Conservation (phyloP, 176 grass and related monocot species). For the Pharus latifolius region DNA sequence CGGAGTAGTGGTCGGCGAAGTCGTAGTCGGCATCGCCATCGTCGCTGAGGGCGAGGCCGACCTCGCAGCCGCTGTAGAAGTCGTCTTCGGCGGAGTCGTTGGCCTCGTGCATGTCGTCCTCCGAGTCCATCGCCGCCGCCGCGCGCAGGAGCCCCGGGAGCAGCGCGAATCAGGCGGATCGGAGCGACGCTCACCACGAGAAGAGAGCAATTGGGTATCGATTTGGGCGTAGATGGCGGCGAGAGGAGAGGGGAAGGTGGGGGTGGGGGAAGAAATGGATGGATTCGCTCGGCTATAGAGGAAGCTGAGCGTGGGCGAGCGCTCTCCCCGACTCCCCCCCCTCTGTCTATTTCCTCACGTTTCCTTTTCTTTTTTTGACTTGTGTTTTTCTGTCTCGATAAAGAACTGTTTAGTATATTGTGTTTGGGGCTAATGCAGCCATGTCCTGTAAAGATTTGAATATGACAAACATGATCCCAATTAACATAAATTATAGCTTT, state of each 20-base stretch:
- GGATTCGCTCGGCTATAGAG: conserved; percentile 12
- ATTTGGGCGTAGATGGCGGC: background rate
- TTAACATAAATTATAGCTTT: too few relatives aligned
- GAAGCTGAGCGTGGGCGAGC: conserved; percentile 8
- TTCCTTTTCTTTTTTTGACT: background rate
- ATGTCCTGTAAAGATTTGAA: too few relatives aligned
- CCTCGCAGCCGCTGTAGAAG: conserved; percentile 59
- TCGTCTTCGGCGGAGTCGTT: conserved; percentile 43
- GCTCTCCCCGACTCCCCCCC: background rate
- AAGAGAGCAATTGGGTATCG: background rate
- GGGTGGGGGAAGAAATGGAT: conserved; percentile 8
- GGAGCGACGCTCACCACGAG: conserved; percentile 6
- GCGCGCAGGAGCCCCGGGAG: background rate
- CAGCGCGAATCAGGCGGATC: conserved; percentile 26
- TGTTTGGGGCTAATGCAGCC: too few relatives aligned
- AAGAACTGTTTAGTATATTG: too few relatives aligned
- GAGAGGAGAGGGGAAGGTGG: background rate
- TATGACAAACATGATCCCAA: too few relatives aligned
- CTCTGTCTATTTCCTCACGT: conserved; percentile 2
- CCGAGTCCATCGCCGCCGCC: conserved; percentile 40
- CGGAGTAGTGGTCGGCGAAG: conserved; percentile 52
- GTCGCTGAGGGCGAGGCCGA: conserved; percentile 35
- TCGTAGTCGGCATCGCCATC: conserved; percentile 57
- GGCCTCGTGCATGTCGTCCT: conserved; percentile 58
- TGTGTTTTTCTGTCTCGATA: background rate